These are phyloP conservation scores for Diaporthe aspalathi DNA, from an alignment of 2,329 filamentous ascomycete genomes.

Conservation along the genomic window DNA sequence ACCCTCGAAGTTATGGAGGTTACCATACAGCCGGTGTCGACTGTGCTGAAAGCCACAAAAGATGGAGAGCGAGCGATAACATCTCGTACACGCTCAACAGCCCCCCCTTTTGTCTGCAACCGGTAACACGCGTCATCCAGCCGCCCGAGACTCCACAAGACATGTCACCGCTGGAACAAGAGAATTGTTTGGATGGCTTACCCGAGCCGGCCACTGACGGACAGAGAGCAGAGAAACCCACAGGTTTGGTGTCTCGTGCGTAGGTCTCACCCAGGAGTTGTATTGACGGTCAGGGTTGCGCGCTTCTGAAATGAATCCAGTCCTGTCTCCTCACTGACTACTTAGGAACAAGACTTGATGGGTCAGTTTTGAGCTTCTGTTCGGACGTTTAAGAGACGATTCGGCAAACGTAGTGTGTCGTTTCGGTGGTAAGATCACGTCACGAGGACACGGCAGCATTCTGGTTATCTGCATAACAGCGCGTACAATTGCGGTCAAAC, in stretches of 20 bases:
- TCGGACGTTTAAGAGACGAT: neutral
- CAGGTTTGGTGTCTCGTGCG: constrained; percentile 36
- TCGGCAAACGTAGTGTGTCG: too few species aligned
- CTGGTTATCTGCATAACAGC: too few species aligned
- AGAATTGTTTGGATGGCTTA: constrained; percentile 36
- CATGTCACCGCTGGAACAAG: constrained; percentile 7
- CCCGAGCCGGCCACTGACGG: constrained; percentile 32
- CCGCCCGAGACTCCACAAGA: constrained; percentile 34
- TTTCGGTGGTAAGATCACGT: too few species aligned
- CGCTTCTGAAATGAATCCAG: neutral
- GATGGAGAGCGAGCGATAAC: neutral
- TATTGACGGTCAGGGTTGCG: neutral
- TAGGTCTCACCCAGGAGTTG: constrained; percentile 24
- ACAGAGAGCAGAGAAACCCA: constrained; percentile 27
- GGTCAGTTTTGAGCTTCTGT: too few species aligned
- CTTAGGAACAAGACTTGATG: too few species aligned
- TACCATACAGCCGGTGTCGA: neutral
- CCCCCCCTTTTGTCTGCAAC: constrained; percentile 6
- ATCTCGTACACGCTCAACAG: neutral
- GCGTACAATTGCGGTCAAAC: neutral
- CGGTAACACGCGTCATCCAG: neutral
- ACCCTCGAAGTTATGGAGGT: neutral
- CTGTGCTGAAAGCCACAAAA: too few species aligned
- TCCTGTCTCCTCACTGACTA: neutral
- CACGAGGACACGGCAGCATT: too few species aligned